These are phyloP conservation scores for Voacanga thouarsii DNA, from an alignment of 257 asterid species.

Conservation along the genomic window DNA sequence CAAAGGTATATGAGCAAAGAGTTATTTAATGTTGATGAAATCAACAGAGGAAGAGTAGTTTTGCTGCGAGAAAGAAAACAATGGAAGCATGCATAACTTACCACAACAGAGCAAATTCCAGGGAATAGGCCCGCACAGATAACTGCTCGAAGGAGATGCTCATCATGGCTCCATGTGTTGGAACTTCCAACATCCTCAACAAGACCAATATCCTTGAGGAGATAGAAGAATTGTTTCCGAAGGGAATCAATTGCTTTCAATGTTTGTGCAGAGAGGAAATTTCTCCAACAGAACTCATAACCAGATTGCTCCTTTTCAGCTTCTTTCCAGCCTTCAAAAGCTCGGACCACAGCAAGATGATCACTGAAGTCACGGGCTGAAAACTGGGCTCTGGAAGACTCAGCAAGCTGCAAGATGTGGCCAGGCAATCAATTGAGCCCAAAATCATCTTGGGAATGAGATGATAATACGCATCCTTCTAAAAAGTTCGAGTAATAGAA, in stretches of 20 bases:
- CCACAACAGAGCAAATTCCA: constrained; percentile 92
- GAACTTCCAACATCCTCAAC: constrained; percentile 62
- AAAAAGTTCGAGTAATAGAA: background rate
- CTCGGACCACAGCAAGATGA: constrained; percentile 78
- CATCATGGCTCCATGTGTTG: constrained; percentile 70
- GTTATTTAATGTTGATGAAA: background rate
- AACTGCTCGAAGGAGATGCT: constrained; percentile 72
- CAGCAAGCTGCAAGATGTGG: constrained; percentile 73
- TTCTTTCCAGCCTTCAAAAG: constrained; percentile 89
- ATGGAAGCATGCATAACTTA: constrained; percentile 33
- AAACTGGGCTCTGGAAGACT: constrained; percentile 88
- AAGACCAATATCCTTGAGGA: constrained; percentile 73
- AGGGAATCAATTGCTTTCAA: constrained; percentile 89
- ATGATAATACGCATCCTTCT: background rate
- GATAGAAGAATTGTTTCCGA: constrained; percentile 64
- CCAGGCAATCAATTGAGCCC: constrained; percentile 4
- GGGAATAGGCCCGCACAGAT: constrained; percentile 91
- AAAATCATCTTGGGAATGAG: background rate
- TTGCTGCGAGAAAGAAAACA: background rate
- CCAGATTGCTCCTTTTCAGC: constrained; percentile 74
- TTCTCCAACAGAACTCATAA: constrained; percentile 85
- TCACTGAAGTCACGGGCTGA: constrained; percentile 84
- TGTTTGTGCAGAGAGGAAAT: constrained; percentile 88
- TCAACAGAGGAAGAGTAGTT: background rate
- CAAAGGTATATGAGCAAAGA: background rate